Evolutionary conservation across 345 rosid species (phyloP), one percentile per base, ranked within the genome.

Genomic region (Salix arbutifolia): DNA sequence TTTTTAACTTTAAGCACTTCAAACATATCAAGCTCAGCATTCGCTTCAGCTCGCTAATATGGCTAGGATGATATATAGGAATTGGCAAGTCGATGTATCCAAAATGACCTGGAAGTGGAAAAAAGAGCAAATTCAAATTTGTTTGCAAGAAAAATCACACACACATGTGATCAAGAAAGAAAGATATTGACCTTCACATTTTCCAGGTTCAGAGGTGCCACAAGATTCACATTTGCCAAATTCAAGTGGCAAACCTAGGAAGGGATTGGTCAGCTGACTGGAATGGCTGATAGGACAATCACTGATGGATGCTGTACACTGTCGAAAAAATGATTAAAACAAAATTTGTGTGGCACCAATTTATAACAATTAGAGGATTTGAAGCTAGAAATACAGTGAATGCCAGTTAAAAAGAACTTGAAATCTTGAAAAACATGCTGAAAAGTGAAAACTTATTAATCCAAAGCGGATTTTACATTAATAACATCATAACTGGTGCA

Each of bases 211-310:
- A 26, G 97, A 85, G 5, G 97, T 88, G 65, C 99, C 97, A 76
- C 99, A 94, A 37, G 99, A 87, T 68, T 90, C 96, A 72, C 99
- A 96, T 84, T 90, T 92, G 4, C 99, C 98, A 86, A 85, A 90
- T 66, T 93, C 97, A 1, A 96, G 89, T 4, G 99, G 99, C 84
- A 96, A 78, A 33, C 99, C 99, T 73, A 96, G 92, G 79, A 88
- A 94, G 18, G 98, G 81, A 82, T 96, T 96, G 16, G 90, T 82
- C 10, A 94, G 89, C 83, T 94, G 98, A 86, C 83, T 89, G 12
- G 90, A 80, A 82, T 96, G 97, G 71, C 87, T 86, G 61, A 92
- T 91, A 12, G 97, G 75, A 67, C 87, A 85, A 8, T 82, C 97
- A 80, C 91, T 94, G 61, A 91, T 64, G 0, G 97, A 96, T 77